Evolutionary conservation across 331 rosid species (phyloP).

Genomic region (Quercus lobata): DNA sequence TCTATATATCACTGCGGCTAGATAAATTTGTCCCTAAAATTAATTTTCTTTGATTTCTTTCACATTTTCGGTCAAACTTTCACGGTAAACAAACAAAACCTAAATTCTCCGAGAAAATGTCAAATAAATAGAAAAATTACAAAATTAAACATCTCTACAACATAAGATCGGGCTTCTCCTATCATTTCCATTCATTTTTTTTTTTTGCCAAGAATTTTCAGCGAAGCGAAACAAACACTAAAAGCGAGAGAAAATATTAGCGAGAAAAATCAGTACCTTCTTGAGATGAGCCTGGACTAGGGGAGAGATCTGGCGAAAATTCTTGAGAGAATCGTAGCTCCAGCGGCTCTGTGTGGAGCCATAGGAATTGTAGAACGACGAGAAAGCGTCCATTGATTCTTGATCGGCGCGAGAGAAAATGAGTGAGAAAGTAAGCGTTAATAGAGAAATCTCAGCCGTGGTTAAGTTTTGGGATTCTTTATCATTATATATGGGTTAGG

Average conservation of each 20-base stretch:
- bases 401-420: not conserved
- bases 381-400: conserved; percentile 53
- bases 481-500: not conserved
- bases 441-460: too few relatives aligned
- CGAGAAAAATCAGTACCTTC: conserved; percentile 32
- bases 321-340: conserved; percentile 72
- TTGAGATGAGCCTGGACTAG: conserved; percentile 76
- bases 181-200: not conserved
- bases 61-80: not conserved
- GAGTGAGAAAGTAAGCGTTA: not conserved
- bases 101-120: not conserved
- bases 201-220: not conserved
- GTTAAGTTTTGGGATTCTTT: not conserved
- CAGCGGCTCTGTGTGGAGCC: conserved; percentile 55
- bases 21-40: not conserved
- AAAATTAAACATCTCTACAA: not conserved
- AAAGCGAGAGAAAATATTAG: not conserved
- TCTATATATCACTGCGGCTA: not conserved
- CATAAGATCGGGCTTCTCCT: not conserved
- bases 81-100: too few relatives aligned
- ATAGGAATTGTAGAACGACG: conserved; percentile 66
- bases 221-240: not conserved
- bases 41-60: not conserved
- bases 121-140: not conserved
- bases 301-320: conserved; percentile 78